Base-by-base conservation (phyloP, 768 basidiomycete genomes). In the Termitomyces sp. region DNA sequence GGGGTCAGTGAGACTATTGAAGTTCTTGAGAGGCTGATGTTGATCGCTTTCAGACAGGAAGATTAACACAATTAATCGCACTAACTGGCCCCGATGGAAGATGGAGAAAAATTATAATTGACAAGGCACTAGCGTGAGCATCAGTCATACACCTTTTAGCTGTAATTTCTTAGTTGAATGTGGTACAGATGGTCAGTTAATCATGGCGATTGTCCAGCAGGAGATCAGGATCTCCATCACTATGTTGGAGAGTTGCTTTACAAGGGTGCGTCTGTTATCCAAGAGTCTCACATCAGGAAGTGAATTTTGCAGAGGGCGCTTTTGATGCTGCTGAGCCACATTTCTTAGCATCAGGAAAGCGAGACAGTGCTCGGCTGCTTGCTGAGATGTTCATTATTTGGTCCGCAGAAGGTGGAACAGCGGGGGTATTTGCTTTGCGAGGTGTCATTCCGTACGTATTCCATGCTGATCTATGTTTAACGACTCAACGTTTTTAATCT, bases 71-170 rank as follows among this genome's bases (percentile, higher is more conserved):
- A 68, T 80, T 98, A 44, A 90, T 98, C 65, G 94, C 93, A 9
- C 76, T 98, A 54, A 84, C 87, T 50, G 92, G 93, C 4, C 65
- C 90, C 0, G 73, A 77, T 14, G 95, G 92, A 12, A 67, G 86
- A 32, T 99, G 96, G 97, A 78, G 95, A 58, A 95, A 94, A 76
- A 93, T 90, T 1, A 73, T 95, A 50, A 89, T 93, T 37, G 92
- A 95, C 65, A 88, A 84, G 68, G 75, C 91, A 12, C 78, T 98
- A 67, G 82, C 87, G 94, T 95, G 69, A 67, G 87, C 78, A 4
- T n/a, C 19, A 31, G 52, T 49, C 54, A 17, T 54, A 43, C 29
- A 49, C 56, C 7, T 44, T 4, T 6, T 27, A 7, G 14, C 31
- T 54, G 53, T 29, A 19, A 37, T 17, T 9, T n/a, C 3, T 25